Conservation (phyloP, 768 basidiomycete species). For the Leccinum boreale region DNA sequence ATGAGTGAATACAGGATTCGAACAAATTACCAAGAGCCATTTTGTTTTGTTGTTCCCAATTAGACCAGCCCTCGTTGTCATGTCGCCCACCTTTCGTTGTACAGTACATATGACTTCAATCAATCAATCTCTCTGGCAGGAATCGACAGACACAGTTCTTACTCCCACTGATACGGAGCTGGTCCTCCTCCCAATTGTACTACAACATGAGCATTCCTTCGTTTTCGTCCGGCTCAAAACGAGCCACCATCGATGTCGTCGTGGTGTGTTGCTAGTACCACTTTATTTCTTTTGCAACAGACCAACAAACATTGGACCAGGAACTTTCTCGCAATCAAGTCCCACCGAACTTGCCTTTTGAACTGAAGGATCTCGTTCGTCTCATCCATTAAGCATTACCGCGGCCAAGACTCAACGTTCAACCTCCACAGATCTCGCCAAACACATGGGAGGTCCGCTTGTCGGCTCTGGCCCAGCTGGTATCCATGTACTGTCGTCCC, state of each 20-base stretch:
- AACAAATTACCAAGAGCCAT: background rate
- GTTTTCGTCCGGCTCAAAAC: slow-evolving; percentile 10
- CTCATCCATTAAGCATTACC: slow-evolving; percentile 1
- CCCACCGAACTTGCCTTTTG: slow-evolving; percentile 34
- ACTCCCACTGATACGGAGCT: slow-evolving; percentile 14
- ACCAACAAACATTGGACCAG: slow-evolving; percentile 14
- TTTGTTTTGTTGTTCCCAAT: slow-evolving; percentile 7
- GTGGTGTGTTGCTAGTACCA: slow-evolving; percentile 18
- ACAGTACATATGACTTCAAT: background rate
- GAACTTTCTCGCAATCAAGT: slow-evolving; percentile 33
- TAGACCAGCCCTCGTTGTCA: slow-evolving; percentile 9
- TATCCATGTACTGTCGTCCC: slow-evolving; percentile 41
- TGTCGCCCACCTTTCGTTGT: slow-evolving; percentile 8
- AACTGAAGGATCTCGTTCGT: slow-evolving; percentile 37
- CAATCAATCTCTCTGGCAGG: background rate
- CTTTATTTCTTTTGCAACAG: background rate
- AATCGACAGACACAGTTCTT: background rate
- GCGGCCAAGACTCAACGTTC: background rate
- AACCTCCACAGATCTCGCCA: slow-evolving; percentile 34
- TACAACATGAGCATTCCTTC: slow-evolving; percentile 14
- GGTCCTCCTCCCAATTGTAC: slow-evolving; percentile 11
- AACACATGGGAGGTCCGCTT: slow-evolving; percentile 45
- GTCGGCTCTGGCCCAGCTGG: slow-evolving; percentile 33
- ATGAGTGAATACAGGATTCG: background rate
- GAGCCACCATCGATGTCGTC: slow-evolving; percentile 18